Evolutionary conservation across 1,139 yeast genomes (phyloP).

Genomic region (Geotrichum armillariae): DNA sequence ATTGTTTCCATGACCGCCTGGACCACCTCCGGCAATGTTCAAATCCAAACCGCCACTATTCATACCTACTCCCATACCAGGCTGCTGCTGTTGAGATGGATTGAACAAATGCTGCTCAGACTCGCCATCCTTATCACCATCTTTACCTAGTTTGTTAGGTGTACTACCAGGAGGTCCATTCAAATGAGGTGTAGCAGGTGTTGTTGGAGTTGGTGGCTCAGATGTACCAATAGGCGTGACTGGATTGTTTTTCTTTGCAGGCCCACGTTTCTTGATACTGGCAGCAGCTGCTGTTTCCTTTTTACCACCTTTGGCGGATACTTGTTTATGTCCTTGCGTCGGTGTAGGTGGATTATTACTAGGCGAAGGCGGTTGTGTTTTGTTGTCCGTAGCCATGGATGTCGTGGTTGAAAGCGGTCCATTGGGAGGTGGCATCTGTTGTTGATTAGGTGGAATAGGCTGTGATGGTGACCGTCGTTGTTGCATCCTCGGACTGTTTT

Average conservation of each 20-base stretch:
- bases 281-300: constrained; percentile 38
- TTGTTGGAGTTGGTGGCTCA: constrained; percentile 44
- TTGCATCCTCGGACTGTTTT: constrained; percentile 26
- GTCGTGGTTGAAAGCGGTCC: no score
- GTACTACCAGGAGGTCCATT: constrained; percentile 13
- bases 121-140: background rate
- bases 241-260: constrained; percentile 27
- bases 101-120: constrained; percentile 5
- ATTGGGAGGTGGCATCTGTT: constrained; percentile 35
- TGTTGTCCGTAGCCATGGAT: constrained; percentile 25
- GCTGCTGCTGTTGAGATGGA: background rate
- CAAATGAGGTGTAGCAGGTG: constrained; percentile 41
- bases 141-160: background rate
- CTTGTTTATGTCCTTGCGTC: constrained; percentile 45
- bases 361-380: constrained; percentile 41
- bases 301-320: constrained; percentile 43
- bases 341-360: constrained; percentile 45
- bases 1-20: constrained; percentile 19
- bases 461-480: constrained; percentile 24
- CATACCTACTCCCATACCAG: constrained; percentile 2
- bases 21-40: constrained; percentile 9
- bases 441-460: constrained; percentile 20
- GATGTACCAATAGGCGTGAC: constrained; percentile 36
- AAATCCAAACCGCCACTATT: constrained; percentile 19
- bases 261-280: constrained; percentile 26